These are phyloP conservation scores for Chaetoceros muelleri DNA, from an alignment of 108 stramenopile genomes.

Conservation along the genomic window DNA sequence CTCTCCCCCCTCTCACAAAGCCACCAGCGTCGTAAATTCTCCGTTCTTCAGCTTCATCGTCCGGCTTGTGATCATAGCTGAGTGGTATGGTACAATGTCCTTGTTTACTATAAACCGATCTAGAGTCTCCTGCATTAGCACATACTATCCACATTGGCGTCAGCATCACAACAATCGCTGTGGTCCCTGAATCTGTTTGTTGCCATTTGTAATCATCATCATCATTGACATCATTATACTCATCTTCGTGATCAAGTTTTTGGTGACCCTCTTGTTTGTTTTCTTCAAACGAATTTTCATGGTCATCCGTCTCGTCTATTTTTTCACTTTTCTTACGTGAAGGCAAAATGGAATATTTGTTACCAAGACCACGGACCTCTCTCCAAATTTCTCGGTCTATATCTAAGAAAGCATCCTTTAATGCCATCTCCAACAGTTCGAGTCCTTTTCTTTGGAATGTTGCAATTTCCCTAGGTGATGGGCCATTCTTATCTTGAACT, in stretches of 20 bases:
- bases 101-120: slow-evolving; percentile 47
- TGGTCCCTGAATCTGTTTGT: slow-evolving; percentile 69
- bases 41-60: slow-evolving; percentile 45
- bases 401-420: slow-evolving; percentile 46
- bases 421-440: slow-evolving; percentile 28
- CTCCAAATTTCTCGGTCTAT: slow-evolving; percentile 45
- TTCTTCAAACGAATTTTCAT: slow-evolving; percentile 1
- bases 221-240: slow-evolving; percentile 2
- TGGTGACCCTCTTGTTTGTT: slow-evolving; percentile 1
- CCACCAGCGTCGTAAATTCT: slow-evolving; percentile 61
- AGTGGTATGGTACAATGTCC: slow-evolving; percentile 41
- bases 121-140: slow-evolving; percentile 95
- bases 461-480: slow-evolving; percentile 4
- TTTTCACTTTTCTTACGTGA: slow-evolving; percentile 10
- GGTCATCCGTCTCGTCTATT: background rate
- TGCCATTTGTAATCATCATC: slow-evolving; percentile 2
- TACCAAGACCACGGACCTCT: slow-evolving; percentile 12
- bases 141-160: slow-evolving; percentile 81
- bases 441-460: slow-evolving; percentile 18
- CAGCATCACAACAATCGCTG: slow-evolving; percentile 71
- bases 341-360: slow-evolving; percentile 21
- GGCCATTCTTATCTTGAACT: background rate
- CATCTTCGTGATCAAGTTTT: slow-evolving; percentile 3
- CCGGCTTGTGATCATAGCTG: slow-evolving; percentile 88
- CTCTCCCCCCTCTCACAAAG: slow-evolving; percentile 59